Percentiles rank a stretch among this genome's conserved stretches.
Conservation (phyloP, 768 basidiomycete genomes). For the Amanita thiersii region DNA sequence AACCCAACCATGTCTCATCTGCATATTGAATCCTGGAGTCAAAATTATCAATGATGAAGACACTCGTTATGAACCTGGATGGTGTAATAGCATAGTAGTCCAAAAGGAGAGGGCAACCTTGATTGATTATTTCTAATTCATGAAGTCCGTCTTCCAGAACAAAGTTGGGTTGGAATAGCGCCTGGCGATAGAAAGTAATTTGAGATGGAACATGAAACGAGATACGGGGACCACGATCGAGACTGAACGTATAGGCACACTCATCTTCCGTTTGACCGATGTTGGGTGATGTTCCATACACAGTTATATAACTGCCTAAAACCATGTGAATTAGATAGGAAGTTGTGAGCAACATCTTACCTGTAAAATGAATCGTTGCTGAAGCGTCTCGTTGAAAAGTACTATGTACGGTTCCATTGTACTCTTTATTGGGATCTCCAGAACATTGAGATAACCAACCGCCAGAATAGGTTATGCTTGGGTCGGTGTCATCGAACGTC, state of each 20-base stretch:
- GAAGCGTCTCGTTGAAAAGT: background rate
- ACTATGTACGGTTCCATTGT: background rate
- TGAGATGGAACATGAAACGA: background rate
- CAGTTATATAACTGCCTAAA: background rate
- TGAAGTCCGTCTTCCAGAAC: slow-evolving; percentile 1
- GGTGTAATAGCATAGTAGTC: slow-evolving; percentile 2
- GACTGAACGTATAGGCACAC: background rate
- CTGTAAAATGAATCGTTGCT: background rate
- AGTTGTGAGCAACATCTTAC: background rate
- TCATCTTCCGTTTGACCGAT: background rate
- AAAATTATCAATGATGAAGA: background rate
- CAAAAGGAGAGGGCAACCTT: background rate
- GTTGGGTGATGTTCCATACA: background rate
- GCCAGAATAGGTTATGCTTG: background rate
- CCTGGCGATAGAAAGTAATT: background rate
- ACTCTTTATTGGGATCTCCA: background rate
- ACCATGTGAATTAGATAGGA: background rate
- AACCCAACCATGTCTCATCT: no score
- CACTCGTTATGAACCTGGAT: no score
- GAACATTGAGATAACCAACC: background rate
- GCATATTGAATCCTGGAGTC: no score
- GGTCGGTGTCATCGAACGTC: background rate
- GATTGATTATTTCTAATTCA: background rate
- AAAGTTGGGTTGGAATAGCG: background rate
- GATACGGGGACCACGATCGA: background rate